A percentile compares a stretch with the other conserved stretches of the same genome.
Evolutionary conservation across 768 basidiomycete genomes (phyloP).

Genomic region (Hypholoma fasciculare): DNA sequence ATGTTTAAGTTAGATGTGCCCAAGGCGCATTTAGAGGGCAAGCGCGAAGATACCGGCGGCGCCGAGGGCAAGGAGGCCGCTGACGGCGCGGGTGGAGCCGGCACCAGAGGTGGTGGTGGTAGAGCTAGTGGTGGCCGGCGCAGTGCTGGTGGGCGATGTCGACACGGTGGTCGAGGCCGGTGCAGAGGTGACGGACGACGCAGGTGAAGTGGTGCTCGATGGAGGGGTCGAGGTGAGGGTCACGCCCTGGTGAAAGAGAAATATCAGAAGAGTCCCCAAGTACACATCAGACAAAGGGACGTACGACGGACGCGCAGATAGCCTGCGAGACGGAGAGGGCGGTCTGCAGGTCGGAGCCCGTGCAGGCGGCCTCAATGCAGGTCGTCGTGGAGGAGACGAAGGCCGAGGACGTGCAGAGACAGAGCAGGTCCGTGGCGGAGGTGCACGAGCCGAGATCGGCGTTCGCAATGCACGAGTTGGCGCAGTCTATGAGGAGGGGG

Average conservation of each 20-base stretch:
- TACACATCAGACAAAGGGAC: slow-evolving; percentile 19
- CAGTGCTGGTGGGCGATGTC: slow-evolving; percentile 5
- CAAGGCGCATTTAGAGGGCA: slow-evolving; percentile 34
- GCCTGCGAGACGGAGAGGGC: slow-evolving; percentile 42
- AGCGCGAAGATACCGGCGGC: slow-evolving; percentile 34
- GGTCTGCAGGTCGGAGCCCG: slow-evolving; percentile 39
- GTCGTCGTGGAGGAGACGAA: slow-evolving; percentile 47
- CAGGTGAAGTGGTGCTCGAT: background rate
- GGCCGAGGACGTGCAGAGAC: slow-evolving; percentile 50
- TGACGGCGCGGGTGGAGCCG: slow-evolving; percentile 11
- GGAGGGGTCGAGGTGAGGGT: slow-evolving; percentile 35
- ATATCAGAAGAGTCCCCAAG: background rate
- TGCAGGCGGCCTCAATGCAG: slow-evolving; percentile 53
- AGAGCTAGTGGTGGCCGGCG: slow-evolving; percentile 12
- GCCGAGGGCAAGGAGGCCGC: slow-evolving; percentile 13
- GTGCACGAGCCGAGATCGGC: slow-evolving; percentile 47
- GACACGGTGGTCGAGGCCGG: background rate
- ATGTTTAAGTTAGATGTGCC: too few species aligned
- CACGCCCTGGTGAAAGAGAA: slow-evolving; percentile 44
- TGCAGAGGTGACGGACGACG: slow-evolving; percentile 31
- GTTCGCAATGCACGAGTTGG: slow-evolving; percentile 43
- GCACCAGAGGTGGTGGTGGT: slow-evolving; percentile 15
- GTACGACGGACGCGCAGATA: slow-evolving; percentile 51
- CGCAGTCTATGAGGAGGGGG: slow-evolving; percentile 45
- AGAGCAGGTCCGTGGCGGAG: slow-evolving; percentile 45